Base-by-base conservation (phyloP, 2,329 filamentous ascomycete genomes). In the Elsinoe batatas region DNA sequence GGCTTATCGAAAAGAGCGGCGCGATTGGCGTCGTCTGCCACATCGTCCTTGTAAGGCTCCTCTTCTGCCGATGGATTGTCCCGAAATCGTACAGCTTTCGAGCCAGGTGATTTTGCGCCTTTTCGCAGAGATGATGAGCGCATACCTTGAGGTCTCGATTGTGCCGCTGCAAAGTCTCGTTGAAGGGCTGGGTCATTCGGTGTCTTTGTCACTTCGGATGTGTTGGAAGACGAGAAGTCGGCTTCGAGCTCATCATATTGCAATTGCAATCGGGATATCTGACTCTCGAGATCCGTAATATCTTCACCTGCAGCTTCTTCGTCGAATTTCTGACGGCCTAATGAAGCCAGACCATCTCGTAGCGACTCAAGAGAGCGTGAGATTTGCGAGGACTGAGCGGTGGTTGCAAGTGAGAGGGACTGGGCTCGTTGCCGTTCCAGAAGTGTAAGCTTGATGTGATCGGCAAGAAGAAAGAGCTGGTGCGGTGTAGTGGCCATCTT, bases 401-500 rank as follows among this genome's bases (percentile, higher is more conserved):
- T 86, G 51, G 82, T 82, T 58, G 89, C 82, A 56, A 95, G 80
- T 62, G 89, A 84, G 43, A 95, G 79, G 12, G 83, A 87, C 64
- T 88, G 82, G 49, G 91, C 89, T 57, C 91, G 84, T 73, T 95
- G 85, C 57, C 91, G 84, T 75, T 97, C 93, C 22, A 97, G 83
- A 13, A 98, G 79, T 12, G 91, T 95, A 59, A 97, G 82, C 73
- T 97, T 96, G 77, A 97, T 88, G 72, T 97, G 91, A 74, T 98
- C 93, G 65, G 91, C 89, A 57, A 97, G 82, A 54, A 97, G 85
- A 69, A 91, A 89, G 62, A 97, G 84, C 71, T 96, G 91, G 12
- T 79, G 78, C 50, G 81, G 76, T 62, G 78, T 81, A 58, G 76
- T 76, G 26, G 65, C 68, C 64, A 49, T 49, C 7, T 8, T 8